Evolutionary conservation across 2,329 filamentous ascomycete species (phyloP).

Genomic region (Didymella sp.): DNA sequence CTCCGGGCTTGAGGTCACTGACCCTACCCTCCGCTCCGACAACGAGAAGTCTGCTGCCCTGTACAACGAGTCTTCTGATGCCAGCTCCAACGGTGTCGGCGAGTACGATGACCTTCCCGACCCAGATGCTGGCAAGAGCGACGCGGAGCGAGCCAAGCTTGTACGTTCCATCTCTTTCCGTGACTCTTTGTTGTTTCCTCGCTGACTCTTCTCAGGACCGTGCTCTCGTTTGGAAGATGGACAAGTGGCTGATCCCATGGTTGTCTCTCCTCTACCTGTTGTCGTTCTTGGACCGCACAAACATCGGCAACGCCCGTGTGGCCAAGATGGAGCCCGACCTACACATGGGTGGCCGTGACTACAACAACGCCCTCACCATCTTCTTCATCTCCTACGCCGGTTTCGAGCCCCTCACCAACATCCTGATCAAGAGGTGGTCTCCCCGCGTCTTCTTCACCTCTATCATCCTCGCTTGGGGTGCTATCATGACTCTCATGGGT

Average conservation of each 20-base stretch:
- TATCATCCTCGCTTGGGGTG: constrained; percentile 59
- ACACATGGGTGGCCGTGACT: constrained; percentile 62
- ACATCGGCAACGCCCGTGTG: constrained; percentile 56
- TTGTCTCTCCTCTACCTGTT: constrained; percentile 53
- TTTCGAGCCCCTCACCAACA: constrained; percentile 64
- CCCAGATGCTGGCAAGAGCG: constrained; percentile 44
- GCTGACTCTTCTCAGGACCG: constrained; percentile 41
- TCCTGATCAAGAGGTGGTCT: constrained; percentile 66
- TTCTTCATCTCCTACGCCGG: constrained; percentile 66
- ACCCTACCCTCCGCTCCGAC: constrained; percentile 14
- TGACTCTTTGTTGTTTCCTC: not conserved
- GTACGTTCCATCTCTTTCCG: constrained; percentile 28
- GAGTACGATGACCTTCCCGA: constrained; percentile 47
- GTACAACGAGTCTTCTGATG: constrained; percentile 38
- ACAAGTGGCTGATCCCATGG: constrained; percentile 51
- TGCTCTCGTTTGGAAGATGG: constrained; percentile 53
- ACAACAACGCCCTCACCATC: constrained; percentile 68
- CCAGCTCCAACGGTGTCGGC: constrained; percentile 27
- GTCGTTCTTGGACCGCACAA: constrained; percentile 50
- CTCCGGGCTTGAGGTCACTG: constrained; percentile 23
- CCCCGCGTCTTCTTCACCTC: constrained; percentile 54
- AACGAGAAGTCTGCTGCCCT: constrained; percentile 35
- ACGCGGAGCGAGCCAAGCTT: constrained; percentile 44
- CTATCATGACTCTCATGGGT: constrained; percentile 60
- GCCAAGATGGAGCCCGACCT: constrained; percentile 41